Conservation (phyloP, 495 filamentous ascomycete species). For the Bacidia gigantensis region DNA sequence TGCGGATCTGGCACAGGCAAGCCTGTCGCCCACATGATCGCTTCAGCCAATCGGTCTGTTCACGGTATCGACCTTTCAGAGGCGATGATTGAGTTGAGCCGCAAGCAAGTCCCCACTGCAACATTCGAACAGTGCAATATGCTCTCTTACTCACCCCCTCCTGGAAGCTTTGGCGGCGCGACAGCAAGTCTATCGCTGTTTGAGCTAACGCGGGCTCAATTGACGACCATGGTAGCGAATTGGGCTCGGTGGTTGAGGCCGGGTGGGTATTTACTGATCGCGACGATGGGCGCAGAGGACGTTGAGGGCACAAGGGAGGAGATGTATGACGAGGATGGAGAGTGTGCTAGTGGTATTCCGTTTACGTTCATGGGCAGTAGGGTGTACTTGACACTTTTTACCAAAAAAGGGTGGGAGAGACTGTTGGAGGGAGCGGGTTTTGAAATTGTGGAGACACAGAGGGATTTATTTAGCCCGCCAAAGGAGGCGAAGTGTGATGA, state of each 20-base stretch:
- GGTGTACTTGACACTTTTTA: slow-evolving; percentile 6
- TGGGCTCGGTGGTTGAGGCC: slow-evolving; percentile 17
- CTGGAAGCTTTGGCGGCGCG: slow-evolving; percentile 7
- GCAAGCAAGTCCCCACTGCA: slow-evolving; percentile 20
- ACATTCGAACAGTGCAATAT: slow-evolving; percentile 23
- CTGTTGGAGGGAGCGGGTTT: slow-evolving; percentile 18
- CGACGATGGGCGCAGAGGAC: slow-evolving; percentile 12
- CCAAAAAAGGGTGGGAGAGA: slow-evolving; percentile 10
- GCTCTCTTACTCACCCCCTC: slow-evolving; percentile 15
- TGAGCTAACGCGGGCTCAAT: slow-evolving; percentile 8
- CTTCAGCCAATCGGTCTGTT: slow-evolving; percentile 21
- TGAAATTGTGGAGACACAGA: not conserved
- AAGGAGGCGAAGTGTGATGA: not conserved
- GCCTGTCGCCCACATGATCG: slow-evolving; percentile 23
- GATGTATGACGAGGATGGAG: slow-evolving; percentile 13
- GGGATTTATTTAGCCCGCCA: not conserved
- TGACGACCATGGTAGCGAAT: slow-evolving; percentile 6
- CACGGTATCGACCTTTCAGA: slow-evolving; percentile 26
- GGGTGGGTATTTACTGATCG: slow-evolving; percentile 8
- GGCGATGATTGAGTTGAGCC: slow-evolving; percentile 23
- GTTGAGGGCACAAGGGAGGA: not conserved
- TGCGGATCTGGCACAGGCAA: slow-evolving; percentile 38
- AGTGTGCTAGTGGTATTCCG: slow-evolving; percentile 10
- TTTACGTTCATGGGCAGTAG: slow-evolving; percentile 9
- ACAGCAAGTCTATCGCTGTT: slow-evolving; percentile 17